A percentile compares a stretch with the other conserved stretches of the same genome.
Evolutionary conservation across 2,329 filamentous ascomycete species (phyloP).

Genomic region (Fusarium stilboides): DNA sequence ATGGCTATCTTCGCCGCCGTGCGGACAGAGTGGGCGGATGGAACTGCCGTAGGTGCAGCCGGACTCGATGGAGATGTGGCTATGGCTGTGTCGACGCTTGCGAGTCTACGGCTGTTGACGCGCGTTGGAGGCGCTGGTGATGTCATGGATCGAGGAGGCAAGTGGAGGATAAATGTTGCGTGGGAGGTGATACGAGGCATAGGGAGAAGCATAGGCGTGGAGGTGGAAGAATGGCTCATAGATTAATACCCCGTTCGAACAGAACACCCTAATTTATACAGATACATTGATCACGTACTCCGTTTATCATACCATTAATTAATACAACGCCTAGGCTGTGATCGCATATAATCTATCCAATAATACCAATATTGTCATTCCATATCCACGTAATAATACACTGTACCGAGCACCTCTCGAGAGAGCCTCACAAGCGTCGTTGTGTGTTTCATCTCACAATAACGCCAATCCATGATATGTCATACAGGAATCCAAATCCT

Average conservation of each 20-base stretch:
- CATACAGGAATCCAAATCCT: conserved; percentile 34
- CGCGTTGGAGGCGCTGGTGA: conserved; percentile 75
- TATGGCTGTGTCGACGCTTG: conserved; percentile 79
- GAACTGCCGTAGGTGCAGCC: conserved; percentile 47
- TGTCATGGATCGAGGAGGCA: conserved; percentile 76
- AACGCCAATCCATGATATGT: conserved; percentile 44
- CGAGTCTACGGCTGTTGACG: conserved; percentile 78
- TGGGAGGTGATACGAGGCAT: conserved; percentile 83
- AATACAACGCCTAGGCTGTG: conserved; percentile 28
- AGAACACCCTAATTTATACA: background rate
- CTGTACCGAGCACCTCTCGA: conserved; percentile 17
- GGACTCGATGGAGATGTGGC: conserved; percentile 70
- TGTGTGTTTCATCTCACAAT: conserved; percentile 17
- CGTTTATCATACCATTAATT: conserved; percentile 31
- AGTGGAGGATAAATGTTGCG: conserved; percentile 84
- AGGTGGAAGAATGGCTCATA: conserved; percentile 82
- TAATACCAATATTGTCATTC: conserved; percentile 34
- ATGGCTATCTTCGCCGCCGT: conserved; percentile 83
- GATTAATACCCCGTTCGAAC: conserved; percentile 62
- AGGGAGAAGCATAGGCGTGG: conserved; percentile 81
- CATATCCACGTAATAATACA: conserved; percentile 48
- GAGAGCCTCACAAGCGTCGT: conserved; percentile 15
- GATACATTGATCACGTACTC: background rate
- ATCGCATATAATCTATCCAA: conserved; percentile 40
- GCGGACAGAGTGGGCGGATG: conserved; percentile 66